phyloP scores from a whole-genome alignment of 805 yeast species.

The Candida quercuum region DNA sequence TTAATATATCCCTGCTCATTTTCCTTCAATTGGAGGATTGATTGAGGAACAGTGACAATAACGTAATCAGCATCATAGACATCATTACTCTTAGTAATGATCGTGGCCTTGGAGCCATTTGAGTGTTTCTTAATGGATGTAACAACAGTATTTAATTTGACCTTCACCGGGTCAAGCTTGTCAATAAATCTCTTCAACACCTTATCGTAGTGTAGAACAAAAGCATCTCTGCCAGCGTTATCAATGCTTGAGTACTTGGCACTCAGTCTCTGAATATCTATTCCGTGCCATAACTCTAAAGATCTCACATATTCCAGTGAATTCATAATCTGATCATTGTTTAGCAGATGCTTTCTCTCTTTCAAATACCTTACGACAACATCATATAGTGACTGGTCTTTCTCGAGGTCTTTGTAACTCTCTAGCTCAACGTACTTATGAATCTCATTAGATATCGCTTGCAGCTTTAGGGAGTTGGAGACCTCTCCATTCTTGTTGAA shows the following conservation, averaged over 20 bases:
- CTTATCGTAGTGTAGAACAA: conserved; percentile 48
- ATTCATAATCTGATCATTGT: conserved; percentile 43
- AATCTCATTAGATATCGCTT: conserved; percentile 50
- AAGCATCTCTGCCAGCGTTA: conserved; percentile 75
- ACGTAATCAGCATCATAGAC: conserved; percentile 44
- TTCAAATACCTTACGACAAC: conserved; percentile 42
- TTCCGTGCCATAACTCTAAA: conserved; percentile 78
- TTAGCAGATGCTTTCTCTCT: conserved; percentile 40
- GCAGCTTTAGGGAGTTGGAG: conserved; percentile 26
- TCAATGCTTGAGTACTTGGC: conserved; percentile 65
- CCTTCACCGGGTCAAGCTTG: conserved; percentile 32
- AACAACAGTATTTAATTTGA: conserved; percentile 40
- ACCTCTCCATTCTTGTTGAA: conserved; percentile 31
- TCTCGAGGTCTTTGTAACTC: conserved; percentile 43
- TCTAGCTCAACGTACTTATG: conserved; percentile 53
- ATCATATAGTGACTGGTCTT: conserved; percentile 49
- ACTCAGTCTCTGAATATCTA: conserved; percentile 60
- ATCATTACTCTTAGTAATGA: conserved; percentile 26
- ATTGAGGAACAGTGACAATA: conserved; percentile 75
- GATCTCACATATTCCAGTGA: conserved; percentile 50
- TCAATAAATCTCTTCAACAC: conserved; percentile 41
- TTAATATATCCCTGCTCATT: conserved; percentile 39
- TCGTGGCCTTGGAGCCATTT: conserved; percentile 19
- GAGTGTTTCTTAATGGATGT: conserved; percentile 28
- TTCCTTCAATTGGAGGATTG: conserved; percentile 45